Evolutionary conservation across 108 stramenopile genomes (phyloP), one percentile per base, ranked within the genome.

Genomic region (Discostella pseudostelligera): DNA sequence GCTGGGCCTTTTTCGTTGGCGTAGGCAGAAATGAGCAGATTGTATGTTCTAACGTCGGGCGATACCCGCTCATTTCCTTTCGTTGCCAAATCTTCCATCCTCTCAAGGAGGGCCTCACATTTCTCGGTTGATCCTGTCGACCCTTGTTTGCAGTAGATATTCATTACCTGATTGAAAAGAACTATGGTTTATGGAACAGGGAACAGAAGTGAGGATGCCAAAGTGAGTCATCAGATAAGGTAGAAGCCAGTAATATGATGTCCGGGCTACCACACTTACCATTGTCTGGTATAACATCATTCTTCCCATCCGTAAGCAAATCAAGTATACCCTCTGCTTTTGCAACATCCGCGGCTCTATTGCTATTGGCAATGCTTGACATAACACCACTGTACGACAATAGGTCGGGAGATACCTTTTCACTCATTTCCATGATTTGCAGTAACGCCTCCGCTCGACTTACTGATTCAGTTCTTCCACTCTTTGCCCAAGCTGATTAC

Each of bases 91-190:
- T 42, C 29, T 13, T 72, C 39, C 71, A 72, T 72, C 43, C 66
- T 32, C 10, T 56, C 29, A 4, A 70, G 54, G 28, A 70, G 14
- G 36, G 56, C 43, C 29, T 70, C 69, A 10, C 53, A 54, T 28
- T 53, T 17, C 28, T 65, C 51, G 4, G 67, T 45, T 48, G 67
- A 49, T 44, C 67, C 67, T 25, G 8, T 39, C 12, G 42, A 39
- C 22, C 65, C 69, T 14, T 55, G 56, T 45, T 65, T 70, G 55
- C 64, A 44, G 4, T 70, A 65, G 39, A 66, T 39, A 39, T 70
- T 66, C 16, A 70, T 65, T 5, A 70, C 62, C 54, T 65, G 64
- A 29, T 70, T 65, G 63, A 65, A 70, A 56, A 65, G 55, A 39
- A 70, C 56, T 56, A 8, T 57, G 36, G 5, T 37, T 14, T 1